Evolutionary conservation across 805 yeast genomes (phyloP).

Genomic region (Wickerhamiella sergipiensis): DNA sequence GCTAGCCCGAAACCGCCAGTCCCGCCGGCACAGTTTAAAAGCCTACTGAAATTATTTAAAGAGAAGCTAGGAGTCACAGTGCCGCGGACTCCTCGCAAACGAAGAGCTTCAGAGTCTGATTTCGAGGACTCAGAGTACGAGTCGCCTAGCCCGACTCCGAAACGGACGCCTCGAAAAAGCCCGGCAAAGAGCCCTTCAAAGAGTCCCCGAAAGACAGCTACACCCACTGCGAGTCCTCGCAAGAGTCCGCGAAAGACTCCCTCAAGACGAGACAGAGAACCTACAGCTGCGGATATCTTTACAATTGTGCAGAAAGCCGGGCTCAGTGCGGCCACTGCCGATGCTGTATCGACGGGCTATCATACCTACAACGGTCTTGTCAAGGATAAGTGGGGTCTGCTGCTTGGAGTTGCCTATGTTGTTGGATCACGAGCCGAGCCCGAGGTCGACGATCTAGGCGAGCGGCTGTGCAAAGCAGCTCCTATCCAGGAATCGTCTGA

Average conservation of each 20-base stretch:
- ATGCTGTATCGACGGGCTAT: constrained; percentile 19
- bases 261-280: constrained; percentile 3
- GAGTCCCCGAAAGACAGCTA: not conserved
- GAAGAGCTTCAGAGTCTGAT: not conserved
- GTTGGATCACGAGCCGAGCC: constrained; percentile 22
- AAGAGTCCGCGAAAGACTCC: not conserved
- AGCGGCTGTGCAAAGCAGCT: constrained; percentile 3
- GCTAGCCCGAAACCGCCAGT: not conserved
- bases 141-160: constrained; percentile 5
- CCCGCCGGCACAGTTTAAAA: not conserved
- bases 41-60: not conserved
- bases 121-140: not conserved
- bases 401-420: constrained; percentile 22
- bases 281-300: constrained; percentile 2
- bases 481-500: constrained; percentile 3
- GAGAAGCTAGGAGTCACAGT: not conserved
- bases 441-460: constrained; percentile 6
- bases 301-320: constrained; percentile 7
- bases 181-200: constrained; percentile 1
- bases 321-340: constrained; percentile 4
- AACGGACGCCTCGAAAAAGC: constrained; percentile 2
- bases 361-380: constrained; percentile 20
- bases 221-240: not conserved
- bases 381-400: constrained; percentile 25
- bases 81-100: not conserved